phyloP scores from a whole-genome alignment of 164 flowering plant genomes.

The Macadamia integrifolia region DNA sequence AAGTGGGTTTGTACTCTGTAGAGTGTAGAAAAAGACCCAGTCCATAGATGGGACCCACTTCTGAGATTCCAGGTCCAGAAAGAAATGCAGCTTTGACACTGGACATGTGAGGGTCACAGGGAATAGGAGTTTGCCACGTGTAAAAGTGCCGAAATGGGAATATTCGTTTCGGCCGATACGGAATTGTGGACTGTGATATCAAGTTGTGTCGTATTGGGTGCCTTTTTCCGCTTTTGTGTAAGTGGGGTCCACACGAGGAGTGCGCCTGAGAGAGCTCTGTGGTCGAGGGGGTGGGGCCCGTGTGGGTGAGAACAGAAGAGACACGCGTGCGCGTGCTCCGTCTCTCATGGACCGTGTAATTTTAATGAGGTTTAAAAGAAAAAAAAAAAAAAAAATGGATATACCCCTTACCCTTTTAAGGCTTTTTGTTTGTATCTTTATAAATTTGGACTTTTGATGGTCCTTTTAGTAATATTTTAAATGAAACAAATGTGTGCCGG shows the following conservation, averaged over 20 bases:
- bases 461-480: neutral
- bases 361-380: too few species aligned
- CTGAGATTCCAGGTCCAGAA: constrained; percentile 2
- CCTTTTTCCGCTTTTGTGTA: neutral
- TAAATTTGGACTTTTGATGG: constrained; percentile 1
- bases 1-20: neutral
- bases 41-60: too few species aligned
- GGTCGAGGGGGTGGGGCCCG: neutral
- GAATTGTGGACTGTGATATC: neutral
- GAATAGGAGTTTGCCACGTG: too few species aligned
- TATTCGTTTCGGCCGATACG: neutral
- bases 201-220: neutral
- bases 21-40: too few species aligned
- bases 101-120: too few species aligned
- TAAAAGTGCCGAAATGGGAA: neutral
- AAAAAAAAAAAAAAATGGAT: too few species aligned
- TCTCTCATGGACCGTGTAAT: neutral
- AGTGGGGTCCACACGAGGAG: neutral
- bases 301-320: neutral
- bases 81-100: constrained; percentile 8
- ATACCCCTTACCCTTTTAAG: constrained; percentile 5
- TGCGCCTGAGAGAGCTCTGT: neutral
- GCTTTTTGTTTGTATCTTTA: neutral
- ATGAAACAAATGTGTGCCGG: neutral
- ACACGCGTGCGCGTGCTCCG: constrained; percentile 20